Conservation (phyloP, 768 basidiomycete genomes). For the Lanmaoa rubissima region DNA sequence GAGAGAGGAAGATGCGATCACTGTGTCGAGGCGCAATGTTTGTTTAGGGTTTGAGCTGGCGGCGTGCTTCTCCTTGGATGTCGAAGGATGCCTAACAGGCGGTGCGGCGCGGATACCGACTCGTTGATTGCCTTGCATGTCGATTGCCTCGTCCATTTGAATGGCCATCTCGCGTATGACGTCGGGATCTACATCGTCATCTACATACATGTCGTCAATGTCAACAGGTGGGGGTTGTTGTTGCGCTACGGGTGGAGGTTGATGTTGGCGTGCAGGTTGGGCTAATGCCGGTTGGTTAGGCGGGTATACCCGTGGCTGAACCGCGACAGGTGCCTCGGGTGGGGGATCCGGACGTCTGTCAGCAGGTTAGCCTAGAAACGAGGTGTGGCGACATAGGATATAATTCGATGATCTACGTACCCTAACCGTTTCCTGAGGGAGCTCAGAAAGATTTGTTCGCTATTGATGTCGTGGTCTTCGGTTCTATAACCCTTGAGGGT, state of each 20-base stretch:
- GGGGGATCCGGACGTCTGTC: constrained; percentile 28
- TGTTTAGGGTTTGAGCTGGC: background rate
- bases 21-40: background rate
- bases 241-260: constrained; percentile 4
- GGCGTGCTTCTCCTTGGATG: constrained; percentile 1
- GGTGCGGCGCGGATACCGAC: background rate
- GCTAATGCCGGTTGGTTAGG: constrained; percentile 13
- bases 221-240: constrained; percentile 14
- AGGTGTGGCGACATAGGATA: background rate
- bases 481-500: constrained; percentile 58
- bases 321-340: constrained; percentile 8
- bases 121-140: constrained; percentile 1
- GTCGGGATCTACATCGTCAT: constrained; percentile 31
- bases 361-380: background rate
- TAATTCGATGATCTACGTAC: constrained; percentile 40
- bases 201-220: constrained; percentile 24
- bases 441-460: constrained; percentile 57
- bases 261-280: constrained; percentile 17
- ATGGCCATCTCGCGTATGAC: constrained; percentile 24
- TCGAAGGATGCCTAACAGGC: background rate
- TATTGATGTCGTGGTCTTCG: constrained; percentile 61
- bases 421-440: constrained; percentile 64
- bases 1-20: constrained; percentile 10
- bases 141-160: constrained; percentile 15
- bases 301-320: constrained; percentile 10